These are phyloP conservation scores for Aspergillus novoparasiticus DNA, from an alignment of 2,329 filamentous ascomycete genomes.

Conservation along the genomic window DNA sequence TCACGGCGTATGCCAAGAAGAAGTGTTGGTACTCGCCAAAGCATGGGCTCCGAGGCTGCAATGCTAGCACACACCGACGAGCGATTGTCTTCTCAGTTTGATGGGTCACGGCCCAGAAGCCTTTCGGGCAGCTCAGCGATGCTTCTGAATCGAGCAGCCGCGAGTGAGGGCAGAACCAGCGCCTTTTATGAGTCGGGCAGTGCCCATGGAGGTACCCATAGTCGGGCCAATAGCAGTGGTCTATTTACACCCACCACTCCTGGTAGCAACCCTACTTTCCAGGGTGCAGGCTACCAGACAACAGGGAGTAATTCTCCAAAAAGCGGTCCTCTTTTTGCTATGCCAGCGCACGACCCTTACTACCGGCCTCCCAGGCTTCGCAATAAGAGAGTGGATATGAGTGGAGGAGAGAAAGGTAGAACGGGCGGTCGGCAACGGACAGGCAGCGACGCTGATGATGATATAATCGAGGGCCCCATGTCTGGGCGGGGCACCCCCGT, in stretches of 20 bases:
- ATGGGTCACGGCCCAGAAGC: constrained; percentile 58
- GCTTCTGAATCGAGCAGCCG: constrained; percentile 56
- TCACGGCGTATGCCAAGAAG: constrained; percentile 70
- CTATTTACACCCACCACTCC: constrained; percentile 72
- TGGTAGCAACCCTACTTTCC: constrained; percentile 61
- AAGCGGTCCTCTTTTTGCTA: constrained; percentile 47
- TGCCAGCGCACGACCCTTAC: constrained; percentile 71
- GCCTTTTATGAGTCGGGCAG: constrained; percentile 57
- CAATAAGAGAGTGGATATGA: constrained; percentile 62
- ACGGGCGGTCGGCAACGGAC: constrained; percentile 44
- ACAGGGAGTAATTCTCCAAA: constrained; percentile 47
- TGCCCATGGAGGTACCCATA: constrained; percentile 50
- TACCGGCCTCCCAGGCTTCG: constrained; percentile 81
- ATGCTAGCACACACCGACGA: constrained; percentile 74
- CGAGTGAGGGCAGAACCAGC: constrained; percentile 51
- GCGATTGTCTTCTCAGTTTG: constrained; percentile 60
- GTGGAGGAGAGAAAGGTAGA: constrained; percentile 47
- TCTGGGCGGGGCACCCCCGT: constrained; percentile 53
- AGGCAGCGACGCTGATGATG: constrained; percentile 39
- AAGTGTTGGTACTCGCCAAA: constrained; percentile 69
- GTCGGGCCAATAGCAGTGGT: constrained; percentile 62
- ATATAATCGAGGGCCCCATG: constrained; percentile 39
- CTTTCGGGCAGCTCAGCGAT: constrained; percentile 65
- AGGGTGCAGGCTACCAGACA: constrained; percentile 58
- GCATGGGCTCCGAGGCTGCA: constrained; percentile 77